A percentile compares a stretch with the other conserved stretches of the same genome.
Evolutionary conservation across 2,329 filamentous ascomycete species (phyloP).

Genomic region (Drechslera avenae): DNA sequence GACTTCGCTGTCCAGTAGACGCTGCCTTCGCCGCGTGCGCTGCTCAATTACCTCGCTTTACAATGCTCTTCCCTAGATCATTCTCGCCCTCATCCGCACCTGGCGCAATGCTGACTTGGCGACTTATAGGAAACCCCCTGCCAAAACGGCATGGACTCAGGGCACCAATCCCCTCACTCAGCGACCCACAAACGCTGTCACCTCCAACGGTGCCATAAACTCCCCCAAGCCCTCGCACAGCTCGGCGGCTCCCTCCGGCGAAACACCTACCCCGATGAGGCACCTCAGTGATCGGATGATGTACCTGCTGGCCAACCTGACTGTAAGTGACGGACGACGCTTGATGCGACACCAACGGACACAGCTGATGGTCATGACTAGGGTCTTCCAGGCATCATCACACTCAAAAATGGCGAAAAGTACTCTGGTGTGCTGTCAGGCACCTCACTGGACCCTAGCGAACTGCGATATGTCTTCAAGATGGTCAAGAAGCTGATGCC

Average conservation of each 20-base stretch:
- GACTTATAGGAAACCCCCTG: conserved; percentile 53
- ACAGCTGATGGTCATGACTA: conserved; percentile 39
- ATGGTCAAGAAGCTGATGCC: conserved; percentile 64
- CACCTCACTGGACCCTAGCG: conserved; percentile 57
- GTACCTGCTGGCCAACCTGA: conserved; percentile 63
- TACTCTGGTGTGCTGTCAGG: conserved; percentile 67
- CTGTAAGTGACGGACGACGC: conserved; percentile 53
- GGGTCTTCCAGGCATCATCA: conserved; percentile 62
- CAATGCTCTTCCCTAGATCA: conserved; percentile 8
- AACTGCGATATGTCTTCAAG: conserved; percentile 64
- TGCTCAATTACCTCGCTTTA: conserved; percentile 7
- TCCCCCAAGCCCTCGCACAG: conserved; percentile 50
- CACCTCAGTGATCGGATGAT: conserved; percentile 65
- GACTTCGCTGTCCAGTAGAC: conserved; percentile 26
- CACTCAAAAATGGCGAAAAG: conserved; percentile 64
- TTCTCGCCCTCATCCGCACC: conserved; percentile 10
- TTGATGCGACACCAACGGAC: neutral
- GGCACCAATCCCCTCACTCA: conserved; percentile 67
- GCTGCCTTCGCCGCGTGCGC: conserved; percentile 3
- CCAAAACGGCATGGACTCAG: conserved; percentile 65
- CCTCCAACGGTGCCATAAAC: conserved; percentile 60
- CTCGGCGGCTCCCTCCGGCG: conserved; percentile 47
- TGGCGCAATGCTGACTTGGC: conserved; percentile 34
- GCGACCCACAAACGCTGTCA: conserved; percentile 54
- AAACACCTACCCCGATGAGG: conserved; percentile 60